Base-by-base conservation (phyloP, 495 filamentous ascomycete species). In the Penicillium paxilli region DNA sequence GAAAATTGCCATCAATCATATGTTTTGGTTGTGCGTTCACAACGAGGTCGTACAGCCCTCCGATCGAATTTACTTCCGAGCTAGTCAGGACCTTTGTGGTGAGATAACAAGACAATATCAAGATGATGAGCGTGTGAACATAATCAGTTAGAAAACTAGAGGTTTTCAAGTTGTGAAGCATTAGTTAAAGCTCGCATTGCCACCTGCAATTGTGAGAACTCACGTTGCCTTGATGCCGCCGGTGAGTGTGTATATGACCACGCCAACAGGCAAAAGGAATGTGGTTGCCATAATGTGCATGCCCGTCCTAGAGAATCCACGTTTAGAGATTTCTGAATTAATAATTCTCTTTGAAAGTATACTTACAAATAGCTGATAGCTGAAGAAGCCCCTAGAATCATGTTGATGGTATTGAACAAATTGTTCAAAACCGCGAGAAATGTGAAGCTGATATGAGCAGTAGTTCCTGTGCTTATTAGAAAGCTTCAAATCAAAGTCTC, bases 241-340 rank as follows among this genome's bases (percentile, higher is more conserved):
- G 58, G 89, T 88, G 35, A 88, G 78, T 28, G 85, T 92, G 67
- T 92, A 94, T 9, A 87, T 67, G 3, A 96, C 82, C 33, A 96
- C 92, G 58, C 90, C 91, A 25, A 95, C 73, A 2, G 91, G 91
- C 4, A 96, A 80, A 21, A 98, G 79, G 69, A 96, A 96, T 68
- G 92, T 96, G 52, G 91, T 93, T 19, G 91, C 92, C 45, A 85
- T 85, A 38, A 90, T 94, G 47, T 84, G 84, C 73, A 97, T 87
- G 33, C 93, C 93, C 4, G 90, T 96, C 52, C 28, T 32, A 97
- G 68, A 14, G 88, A 85, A 41, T 80, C 89, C 1, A 32, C 14
- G 14, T 9, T 32, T 9, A 32, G 28, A 32, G 14, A 32, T 32
- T n/a, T n/a, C n/a, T n/a, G n/a, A n/a, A 32, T 32, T 4, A 4